Base-by-base conservation (phyloP, 306 rosid genomes). In the Trichosanthes cucumerina region DNA sequence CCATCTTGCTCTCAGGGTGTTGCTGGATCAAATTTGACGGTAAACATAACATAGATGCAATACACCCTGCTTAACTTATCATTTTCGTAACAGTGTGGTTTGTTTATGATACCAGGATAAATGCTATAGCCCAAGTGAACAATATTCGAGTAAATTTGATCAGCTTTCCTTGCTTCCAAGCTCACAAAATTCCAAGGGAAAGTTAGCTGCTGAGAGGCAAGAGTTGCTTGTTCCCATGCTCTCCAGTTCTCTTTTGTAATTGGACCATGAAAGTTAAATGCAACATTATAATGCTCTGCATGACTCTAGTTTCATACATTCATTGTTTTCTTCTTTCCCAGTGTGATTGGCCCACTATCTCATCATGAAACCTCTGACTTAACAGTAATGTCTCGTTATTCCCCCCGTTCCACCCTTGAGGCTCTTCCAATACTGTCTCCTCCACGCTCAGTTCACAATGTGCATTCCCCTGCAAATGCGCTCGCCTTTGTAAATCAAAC, bases 61-160 rank as follows among this genome's bases (percentile, higher is more conserved):
- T 65, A 63, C 8, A 52, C 9, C 74, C 64, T 59, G 31, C n/a
- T 77, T 3, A 65, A 0, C 52, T 53, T 52, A 56, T 80, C 63
- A 49, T 19, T 80, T 62, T 33, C 77, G 4, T 76, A 52, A 81
- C 68, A 36, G 4, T 80, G 75, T 64, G 16, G 79, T 54, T 75
- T 41, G 79, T 54, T 75, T 41, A 79, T 84, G 56, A 53, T 60
- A 33, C 18, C 91, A 93, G 96, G 96, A 88, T 60, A 86, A 76
- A 88, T 78, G 86, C 44, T 85, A 8, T 10, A 86, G 91, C 80
- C 93, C 93, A 70, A 56, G 54, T 59, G 91, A 88, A 63, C 82
- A 43, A 54, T 59, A 76, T 82, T 91, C 89, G 50, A 85, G 78
- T 78, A 87, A 73, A 89, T 57, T 49, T 28, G 89, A 85, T 79